Base-by-base conservation (phyloP, 768 basidiomycete genomes). In the Suillus sp. region DNA sequence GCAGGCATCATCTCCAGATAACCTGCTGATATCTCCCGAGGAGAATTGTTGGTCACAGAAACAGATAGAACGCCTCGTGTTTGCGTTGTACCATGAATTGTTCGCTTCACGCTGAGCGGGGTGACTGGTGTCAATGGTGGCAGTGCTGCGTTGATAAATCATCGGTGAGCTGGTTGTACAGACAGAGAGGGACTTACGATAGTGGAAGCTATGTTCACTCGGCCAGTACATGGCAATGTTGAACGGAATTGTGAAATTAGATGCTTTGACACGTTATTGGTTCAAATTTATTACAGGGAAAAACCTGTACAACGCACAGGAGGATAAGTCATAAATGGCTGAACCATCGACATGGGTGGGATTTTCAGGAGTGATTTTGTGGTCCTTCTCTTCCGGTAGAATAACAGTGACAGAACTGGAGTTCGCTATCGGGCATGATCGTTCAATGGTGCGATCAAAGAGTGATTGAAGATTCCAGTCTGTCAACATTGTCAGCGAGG, bases 1-100 rank as follows among this genome's bases (percentile, higher is more conserved):
- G 95, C 96, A 4, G 96, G 97, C 83, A 96, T 89, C 1, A 91
- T 91, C 76, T 99, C 97, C 50, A 95, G 83, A 74, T 96, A 97
- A n/a, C 74, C 74, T 2, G 66, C 60, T 4, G 65, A 67, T 10
- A 89, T 74, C 0, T 89, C 80, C 22, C 78, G 73, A 25, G 86
- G 67, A 1, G 79, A 66, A 6, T 75, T 71, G 70, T 96, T 97
- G 7, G 71, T 80, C 59, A 98, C 73, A 27, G 81, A 78, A 14
- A 96, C 75, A 50, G 83, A 83, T 22, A 99, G 86, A 18, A 84
- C 80, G 4, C 94, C 95, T 51, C 82, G 84, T 11, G 88, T 89
- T 73, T 96, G 95, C 60, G 85, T 88, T 14, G 86, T 81, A 22
- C 93, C 91, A 43, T 83, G 83, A 25, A 96, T 80, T 0, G 86